These are phyloP conservation scores for Postia placenta DNA, from an alignment of 768 basidiomycete genomes.

Conservation along the genomic window DNA sequence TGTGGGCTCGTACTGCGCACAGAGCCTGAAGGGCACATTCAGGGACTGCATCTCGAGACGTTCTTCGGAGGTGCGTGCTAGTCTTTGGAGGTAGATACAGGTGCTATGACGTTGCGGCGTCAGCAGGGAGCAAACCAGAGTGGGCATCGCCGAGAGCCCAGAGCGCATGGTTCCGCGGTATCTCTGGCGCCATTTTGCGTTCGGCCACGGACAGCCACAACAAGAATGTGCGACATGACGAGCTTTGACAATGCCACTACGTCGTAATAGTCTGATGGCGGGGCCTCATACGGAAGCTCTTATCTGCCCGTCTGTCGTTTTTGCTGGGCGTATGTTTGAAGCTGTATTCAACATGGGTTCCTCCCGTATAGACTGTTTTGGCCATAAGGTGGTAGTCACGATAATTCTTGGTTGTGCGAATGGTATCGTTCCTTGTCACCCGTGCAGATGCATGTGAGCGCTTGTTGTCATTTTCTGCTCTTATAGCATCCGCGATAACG, in stretches of 20 bases:
- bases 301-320: background rate
- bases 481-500: no score
- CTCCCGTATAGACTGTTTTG: no score
- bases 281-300: background rate
- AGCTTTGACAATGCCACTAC: background rate
- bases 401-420: no score
- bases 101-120: constrained; percentile 24
- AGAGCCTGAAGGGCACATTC: constrained; percentile 2
- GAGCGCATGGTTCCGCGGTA: constrained; percentile 53
- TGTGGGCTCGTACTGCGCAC: constrained; percentile 42
- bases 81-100: background rate
- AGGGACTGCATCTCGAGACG: background rate
- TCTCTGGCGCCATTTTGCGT: constrained; percentile 37
- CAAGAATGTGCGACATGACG: background rate
- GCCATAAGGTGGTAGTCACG: no score
- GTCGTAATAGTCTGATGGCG: background rate
- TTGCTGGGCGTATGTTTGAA: background rate
- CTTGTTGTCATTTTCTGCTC: no score
- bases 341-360: background rate
- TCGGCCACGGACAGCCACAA: background rate
- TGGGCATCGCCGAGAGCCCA: constrained; percentile 63
- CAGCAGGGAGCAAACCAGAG: constrained; percentile 50
- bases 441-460: no score
- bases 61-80: background rate
- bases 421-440: no score